Conservation (phyloP, 495 filamentous ascomycete species). For the Massariosphaeria phaeospora region DNA sequence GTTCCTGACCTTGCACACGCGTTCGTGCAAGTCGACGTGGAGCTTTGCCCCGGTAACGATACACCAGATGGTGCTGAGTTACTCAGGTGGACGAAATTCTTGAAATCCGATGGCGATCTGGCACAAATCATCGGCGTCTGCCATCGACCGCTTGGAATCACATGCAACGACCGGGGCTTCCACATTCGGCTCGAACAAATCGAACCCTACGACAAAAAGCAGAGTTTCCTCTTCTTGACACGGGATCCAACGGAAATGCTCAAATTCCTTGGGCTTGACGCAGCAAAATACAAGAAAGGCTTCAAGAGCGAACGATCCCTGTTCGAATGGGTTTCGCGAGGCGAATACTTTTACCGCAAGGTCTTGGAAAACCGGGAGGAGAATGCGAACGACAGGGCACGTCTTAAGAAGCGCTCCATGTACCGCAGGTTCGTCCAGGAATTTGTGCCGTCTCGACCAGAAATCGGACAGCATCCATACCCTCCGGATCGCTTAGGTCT, state of each 20-base stretch:
- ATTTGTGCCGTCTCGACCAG: slow-evolving; percentile 34
- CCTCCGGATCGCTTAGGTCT: slow-evolving; percentile 23
- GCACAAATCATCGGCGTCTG: slow-evolving; percentile 60
- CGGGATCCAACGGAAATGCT: slow-evolving; percentile 49
- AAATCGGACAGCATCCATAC: background rate
- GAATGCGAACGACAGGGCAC: slow-evolving; percentile 50
- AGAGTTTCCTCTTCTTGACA: slow-evolving; percentile 54
- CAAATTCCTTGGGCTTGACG: slow-evolving; percentile 54
- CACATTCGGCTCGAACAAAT: slow-evolving; percentile 59
- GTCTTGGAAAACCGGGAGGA: slow-evolving; percentile 33
- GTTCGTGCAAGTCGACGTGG: slow-evolving; percentile 62
- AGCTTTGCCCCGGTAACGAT: slow-evolving; percentile 43
- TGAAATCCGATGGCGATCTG: slow-evolving; percentile 59
- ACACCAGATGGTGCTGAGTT: slow-evolving; percentile 12
- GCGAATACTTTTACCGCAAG: slow-evolving; percentile 48
- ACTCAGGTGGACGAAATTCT: slow-evolving; percentile 58
- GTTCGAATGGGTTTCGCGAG: slow-evolving; percentile 51
- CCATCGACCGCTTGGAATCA: slow-evolving; percentile 58
- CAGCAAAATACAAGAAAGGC: slow-evolving; percentile 34
- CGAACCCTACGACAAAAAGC: slow-evolving; percentile 51
- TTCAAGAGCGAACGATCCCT: slow-evolving; percentile 52
- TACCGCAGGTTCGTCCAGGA: slow-evolving; percentile 53
- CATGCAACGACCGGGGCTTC: slow-evolving; percentile 55
- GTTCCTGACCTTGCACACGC: slow-evolving; percentile 25
- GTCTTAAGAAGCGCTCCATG: slow-evolving; percentile 45